phyloP scores from a whole-genome alignment of 2,329 filamentous ascomycete genomes.

The Pseudogymnoascus sp. region DNA sequence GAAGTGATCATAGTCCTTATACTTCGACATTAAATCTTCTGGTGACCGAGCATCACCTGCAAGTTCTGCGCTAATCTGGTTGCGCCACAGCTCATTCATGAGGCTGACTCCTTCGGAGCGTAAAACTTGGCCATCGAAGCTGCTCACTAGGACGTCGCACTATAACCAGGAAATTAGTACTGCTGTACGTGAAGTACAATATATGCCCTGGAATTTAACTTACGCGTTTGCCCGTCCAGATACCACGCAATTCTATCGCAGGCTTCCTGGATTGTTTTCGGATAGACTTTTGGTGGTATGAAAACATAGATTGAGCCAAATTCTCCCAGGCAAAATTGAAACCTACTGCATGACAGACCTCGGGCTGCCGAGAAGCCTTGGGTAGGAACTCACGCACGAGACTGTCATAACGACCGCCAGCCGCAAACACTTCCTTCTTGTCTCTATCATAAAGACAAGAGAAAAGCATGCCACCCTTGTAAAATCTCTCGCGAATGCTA shows the following conservation, averaged over 20 bases:
- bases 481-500: slow-evolving; percentile 88
- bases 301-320: slow-evolving; percentile 55
- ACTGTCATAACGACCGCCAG: slow-evolving; percentile 86
- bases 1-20: slow-evolving; percentile 68
- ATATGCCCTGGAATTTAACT: slow-evolving; percentile 36
- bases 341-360: slow-evolving; percentile 75
- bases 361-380: slow-evolving; percentile 51
- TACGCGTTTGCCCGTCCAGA: slow-evolving; percentile 57
- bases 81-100: slow-evolving; percentile 69
- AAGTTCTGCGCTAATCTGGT: slow-evolving; percentile 81
- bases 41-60: slow-evolving; percentile 69
- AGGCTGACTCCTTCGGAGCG: slow-evolving; percentile 70
- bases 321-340: slow-evolving; percentile 87
- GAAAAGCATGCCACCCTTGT: slow-evolving; percentile 76
- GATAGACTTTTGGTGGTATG: slow-evolving; percentile 37
- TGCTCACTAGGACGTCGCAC: slow-evolving; percentile 85
- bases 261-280: slow-evolving; percentile 61
- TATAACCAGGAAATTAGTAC: slow-evolving; percentile 27
- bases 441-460: slow-evolving; percentile 84
- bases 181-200: not conserved
- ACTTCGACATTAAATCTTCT: slow-evolving; percentile 69
- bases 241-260: slow-evolving; percentile 51
- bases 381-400: slow-evolving; percentile 78
- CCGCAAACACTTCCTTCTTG: slow-evolving; percentile 78
- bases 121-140: slow-evolving; percentile 70